These are phyloP conservation scores for Paraphaeosphaeria sporulosa DNA, from an alignment of 2,329 filamentous ascomycete species.

Conservation along the genomic window DNA sequence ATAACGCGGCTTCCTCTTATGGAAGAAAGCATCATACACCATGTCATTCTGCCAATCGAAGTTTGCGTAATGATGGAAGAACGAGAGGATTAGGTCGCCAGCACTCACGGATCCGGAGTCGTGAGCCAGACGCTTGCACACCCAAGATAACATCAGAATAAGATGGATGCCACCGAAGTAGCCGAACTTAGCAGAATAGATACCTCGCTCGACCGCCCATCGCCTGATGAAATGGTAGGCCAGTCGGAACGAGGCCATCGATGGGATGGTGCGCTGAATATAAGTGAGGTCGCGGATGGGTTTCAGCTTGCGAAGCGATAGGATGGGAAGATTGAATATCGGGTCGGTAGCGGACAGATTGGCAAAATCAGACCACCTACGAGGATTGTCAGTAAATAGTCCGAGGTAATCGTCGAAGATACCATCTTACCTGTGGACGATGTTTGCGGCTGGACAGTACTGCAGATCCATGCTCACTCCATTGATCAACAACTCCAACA, in stretches of 20 bases:
- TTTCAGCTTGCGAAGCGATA: constrained; percentile 69
- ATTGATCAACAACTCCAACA: constrained; percentile 68
- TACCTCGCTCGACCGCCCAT: constrained; percentile 68
- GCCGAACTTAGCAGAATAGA: constrained; percentile 72
- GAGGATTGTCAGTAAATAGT: not conserved
- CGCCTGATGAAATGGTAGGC: constrained; percentile 67
- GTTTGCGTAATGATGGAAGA: constrained; percentile 68
- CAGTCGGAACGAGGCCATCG: constrained; percentile 64
- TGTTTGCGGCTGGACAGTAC: constrained; percentile 66
- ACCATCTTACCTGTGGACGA: constrained; percentile 58
- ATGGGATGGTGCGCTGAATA: constrained; percentile 66
- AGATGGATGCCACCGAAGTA: constrained; percentile 72
- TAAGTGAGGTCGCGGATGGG: constrained; percentile 69
- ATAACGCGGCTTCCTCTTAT: constrained; percentile 53
- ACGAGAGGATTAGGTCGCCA: constrained; percentile 63
- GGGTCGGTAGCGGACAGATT: constrained; percentile 60
- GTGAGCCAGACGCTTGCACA: constrained; percentile 60
- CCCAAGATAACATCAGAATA: constrained; percentile 65
- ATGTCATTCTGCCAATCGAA: constrained; percentile 66
- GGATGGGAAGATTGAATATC: constrained; percentile 63
- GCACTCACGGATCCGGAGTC: constrained; percentile 50
- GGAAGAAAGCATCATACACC: constrained; percentile 68
- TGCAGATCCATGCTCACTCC: constrained; percentile 70
- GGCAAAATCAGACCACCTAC: constrained; percentile 49
- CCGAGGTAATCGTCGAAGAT: not conserved